Evolutionary conservation across 2,329 filamentous ascomycete species (phyloP).

Genomic region (Raffaelea albimanens): DNA sequence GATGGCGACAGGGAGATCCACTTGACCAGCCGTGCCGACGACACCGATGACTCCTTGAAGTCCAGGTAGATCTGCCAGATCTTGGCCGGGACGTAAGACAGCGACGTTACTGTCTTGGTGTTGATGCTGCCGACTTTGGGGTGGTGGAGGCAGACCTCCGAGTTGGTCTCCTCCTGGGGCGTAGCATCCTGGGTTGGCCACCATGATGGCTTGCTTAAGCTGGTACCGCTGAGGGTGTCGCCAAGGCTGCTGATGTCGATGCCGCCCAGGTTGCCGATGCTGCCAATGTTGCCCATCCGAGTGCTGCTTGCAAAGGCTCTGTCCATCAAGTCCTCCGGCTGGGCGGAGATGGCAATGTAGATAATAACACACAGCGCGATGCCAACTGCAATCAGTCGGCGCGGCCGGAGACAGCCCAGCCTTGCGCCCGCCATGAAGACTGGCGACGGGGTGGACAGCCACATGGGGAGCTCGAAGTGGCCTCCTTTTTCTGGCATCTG

Average conservation of each 20-base stretch:
- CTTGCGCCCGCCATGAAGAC: neutral
- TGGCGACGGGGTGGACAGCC: neutral
- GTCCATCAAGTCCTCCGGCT: neutral
- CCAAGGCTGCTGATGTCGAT: too few species aligned
- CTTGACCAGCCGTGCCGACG: slow-evolving; percentile 4
- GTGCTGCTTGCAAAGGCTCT: too few species aligned
- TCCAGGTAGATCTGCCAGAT: slow-evolving; percentile 18
- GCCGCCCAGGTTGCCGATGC: too few species aligned
- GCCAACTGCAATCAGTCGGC: neutral
- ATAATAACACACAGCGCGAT: neutral
- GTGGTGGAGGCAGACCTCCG: neutral
- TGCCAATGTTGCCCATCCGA: too few species aligned
- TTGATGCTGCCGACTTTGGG: neutral
- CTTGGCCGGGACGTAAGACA: slow-evolving; percentile 15
- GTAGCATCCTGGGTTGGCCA: neutral
- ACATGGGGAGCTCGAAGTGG: neutral
- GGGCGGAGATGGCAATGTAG: neutral
- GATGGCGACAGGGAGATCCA: slow-evolving; percentile 13
- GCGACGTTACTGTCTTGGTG: slow-evolving; percentile 1
- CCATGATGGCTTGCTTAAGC: neutral
- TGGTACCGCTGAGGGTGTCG: too few species aligned
- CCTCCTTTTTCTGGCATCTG: neutral
- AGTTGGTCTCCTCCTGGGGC: neutral
- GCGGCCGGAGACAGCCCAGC: neutral
- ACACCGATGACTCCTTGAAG: slow-evolving; percentile 6